Evolutionary conservation across 176 grass and related monocot genomes (phyloP).

Genomic region (Carex scoparia): DNA sequence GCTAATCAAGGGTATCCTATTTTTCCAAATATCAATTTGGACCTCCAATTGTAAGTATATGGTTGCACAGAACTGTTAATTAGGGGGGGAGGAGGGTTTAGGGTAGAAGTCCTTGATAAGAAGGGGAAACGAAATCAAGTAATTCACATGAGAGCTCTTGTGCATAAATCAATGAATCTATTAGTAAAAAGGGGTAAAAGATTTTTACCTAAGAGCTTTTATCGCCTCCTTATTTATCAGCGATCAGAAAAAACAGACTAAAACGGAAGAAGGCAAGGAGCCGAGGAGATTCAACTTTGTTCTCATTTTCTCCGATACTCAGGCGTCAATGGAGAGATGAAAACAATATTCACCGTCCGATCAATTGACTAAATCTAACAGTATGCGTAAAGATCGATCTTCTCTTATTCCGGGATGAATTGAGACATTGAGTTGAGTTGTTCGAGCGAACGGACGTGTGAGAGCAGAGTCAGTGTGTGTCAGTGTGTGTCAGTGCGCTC

Average conservation of each 20-base stretch:
- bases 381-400: not conserved
- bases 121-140: not conserved
- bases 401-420: too few relatives aligned
- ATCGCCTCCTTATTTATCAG: not conserved
- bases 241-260: not conserved
- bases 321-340: not conserved
- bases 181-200: not conserved
- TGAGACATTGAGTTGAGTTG: not conserved
- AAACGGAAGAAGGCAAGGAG: not conserved
- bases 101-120: too few relatives aligned
- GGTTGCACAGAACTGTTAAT: not conserved
- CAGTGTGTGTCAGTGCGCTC: not conserved
- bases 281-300: not conserved
- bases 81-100: too few relatives aligned
- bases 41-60: not conserved
- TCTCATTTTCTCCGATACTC: not conserved
- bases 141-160: not conserved
- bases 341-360: not conserved
- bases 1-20: not conserved
- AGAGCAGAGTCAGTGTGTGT: not conserved
- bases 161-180: not conserved
- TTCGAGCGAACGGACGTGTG: not conserved
- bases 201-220: not conserved
- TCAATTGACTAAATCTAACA: not conserved
- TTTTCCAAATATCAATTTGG: not conserved